Evolutionary conservation across 352 stramenopile genomes (phyloP).

Genomic region (Phytophthora citrophthora): DNA sequence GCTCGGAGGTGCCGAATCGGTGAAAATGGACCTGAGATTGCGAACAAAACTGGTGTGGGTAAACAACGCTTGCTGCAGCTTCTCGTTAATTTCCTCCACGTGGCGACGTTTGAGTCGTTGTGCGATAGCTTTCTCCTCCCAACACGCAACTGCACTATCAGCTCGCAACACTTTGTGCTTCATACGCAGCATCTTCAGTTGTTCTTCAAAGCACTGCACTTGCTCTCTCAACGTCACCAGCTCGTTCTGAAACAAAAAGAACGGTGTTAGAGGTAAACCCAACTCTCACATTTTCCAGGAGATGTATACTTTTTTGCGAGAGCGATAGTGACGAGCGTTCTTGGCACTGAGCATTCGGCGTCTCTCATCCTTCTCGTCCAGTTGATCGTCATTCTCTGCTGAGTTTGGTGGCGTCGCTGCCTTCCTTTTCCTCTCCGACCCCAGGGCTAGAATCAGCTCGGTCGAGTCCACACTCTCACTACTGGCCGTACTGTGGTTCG

Average conservation of each 20-base stretch:
- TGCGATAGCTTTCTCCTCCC: slow-evolving; percentile 35
- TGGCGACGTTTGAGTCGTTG: slow-evolving; percentile 29
- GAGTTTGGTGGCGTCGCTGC: not conserved
- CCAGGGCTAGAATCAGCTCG: not conserved
- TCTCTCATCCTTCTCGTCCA: slow-evolving; percentile 31
- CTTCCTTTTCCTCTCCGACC: slow-evolving; percentile 5
- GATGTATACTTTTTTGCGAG: slow-evolving; percentile 42
- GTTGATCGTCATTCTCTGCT: not conserved
- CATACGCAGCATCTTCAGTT: slow-evolving; percentile 28
- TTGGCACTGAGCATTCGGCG: slow-evolving; percentile 41
- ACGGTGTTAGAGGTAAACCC: not conserved
- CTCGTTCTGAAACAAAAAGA: slow-evolving; percentile 24
- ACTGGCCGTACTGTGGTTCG: not conserved
- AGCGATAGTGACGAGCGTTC: slow-evolving; percentile 49
- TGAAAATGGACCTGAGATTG: slow-evolving; percentile 33
- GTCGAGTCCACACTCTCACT: not conserved
- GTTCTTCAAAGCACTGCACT: slow-evolving; percentile 23
- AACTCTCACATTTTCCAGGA: not conserved
- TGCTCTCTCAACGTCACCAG: slow-evolving; percentile 26
- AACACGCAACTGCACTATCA: slow-evolving; percentile 27
- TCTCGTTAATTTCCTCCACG: slow-evolving; percentile 27
- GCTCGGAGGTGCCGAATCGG: slow-evolving; percentile 22
- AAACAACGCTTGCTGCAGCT: slow-evolving; percentile 31
- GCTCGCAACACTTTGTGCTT: slow-evolving; percentile 20
- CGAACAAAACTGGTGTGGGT: slow-evolving; percentile 14